Percentiles rank a stretch among this genome's conserved stretches.
These are phyloP conservation scores for Hypoxylon fragiforme DNA, from an alignment of 495 filamentous ascomycete genomes.

Conservation along the genomic window DNA sequence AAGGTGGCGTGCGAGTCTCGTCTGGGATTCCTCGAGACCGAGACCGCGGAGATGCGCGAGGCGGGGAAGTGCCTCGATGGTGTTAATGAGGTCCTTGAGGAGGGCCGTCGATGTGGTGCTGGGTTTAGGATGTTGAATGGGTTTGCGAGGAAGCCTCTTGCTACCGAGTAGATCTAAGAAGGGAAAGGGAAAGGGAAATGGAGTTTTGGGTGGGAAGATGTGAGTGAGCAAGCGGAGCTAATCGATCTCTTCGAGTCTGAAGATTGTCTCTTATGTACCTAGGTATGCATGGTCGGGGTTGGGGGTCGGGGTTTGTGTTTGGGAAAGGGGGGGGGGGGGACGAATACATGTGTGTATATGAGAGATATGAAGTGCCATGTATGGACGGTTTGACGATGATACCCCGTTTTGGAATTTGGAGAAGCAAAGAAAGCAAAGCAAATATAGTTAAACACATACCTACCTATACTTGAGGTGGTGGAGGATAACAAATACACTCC, in stretches of 20 bases:
- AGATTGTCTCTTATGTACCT: constrained; percentile 16
- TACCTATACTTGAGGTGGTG: no score
- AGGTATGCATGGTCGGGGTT: no score
- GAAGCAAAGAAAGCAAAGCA: not conserved
- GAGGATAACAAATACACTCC: no score
- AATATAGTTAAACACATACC: no score
- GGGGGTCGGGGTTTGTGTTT: constrained; percentile 9
- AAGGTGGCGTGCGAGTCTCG: constrained; percentile 69
- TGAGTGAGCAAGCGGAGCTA: not conserved
- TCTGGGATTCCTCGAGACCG: constrained; percentile 52
- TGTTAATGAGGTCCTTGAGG: constrained; percentile 78
- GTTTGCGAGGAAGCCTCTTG: constrained; percentile 80
- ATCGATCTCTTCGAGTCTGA: not conserved
- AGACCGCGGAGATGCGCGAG: constrained; percentile 50
- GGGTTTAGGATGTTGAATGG: constrained; percentile 88
- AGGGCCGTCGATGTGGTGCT: constrained; percentile 74
- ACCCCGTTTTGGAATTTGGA: constrained; percentile 22
- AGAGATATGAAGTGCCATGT: constrained; percentile 13
- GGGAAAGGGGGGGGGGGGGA: constrained; percentile 3
- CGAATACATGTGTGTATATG: constrained; percentile 12
- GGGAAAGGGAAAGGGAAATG: not conserved
- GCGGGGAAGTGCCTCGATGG: constrained; percentile 67
- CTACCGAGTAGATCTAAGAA: not conserved
- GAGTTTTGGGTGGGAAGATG: not conserved
- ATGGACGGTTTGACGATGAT: constrained; percentile 27